Percentiles rank a stretch among this genome's conserved stretches.
These are phyloP conservation scores for Cystoderma amianthinum DNA, from an alignment of 768 basidiomycete genomes.

Conservation along the genomic window DNA sequence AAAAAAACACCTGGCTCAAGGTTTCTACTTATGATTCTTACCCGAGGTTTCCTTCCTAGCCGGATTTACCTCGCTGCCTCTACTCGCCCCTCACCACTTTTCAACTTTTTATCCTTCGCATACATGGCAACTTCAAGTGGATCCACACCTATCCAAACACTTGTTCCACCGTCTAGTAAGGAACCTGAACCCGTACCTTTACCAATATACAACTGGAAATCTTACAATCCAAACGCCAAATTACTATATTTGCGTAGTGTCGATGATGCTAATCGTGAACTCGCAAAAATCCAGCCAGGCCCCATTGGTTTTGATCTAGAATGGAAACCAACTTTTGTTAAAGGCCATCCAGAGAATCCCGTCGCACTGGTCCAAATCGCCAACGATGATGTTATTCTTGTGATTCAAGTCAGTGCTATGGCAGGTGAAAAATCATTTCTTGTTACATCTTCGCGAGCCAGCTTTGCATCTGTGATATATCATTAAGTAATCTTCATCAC, in stretches of 20 bases:
- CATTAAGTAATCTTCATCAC: no score
- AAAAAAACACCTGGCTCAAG: neutral
- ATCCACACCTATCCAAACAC: neutral
- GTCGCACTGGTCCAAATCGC: constrained; percentile 75
- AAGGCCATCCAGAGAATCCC: constrained; percentile 52
- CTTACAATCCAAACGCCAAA: constrained; percentile 19
- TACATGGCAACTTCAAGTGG: neutral
- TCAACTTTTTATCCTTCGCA: neutral
- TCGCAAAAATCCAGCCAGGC: constrained; percentile 19
- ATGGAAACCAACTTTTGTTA: constrained; percentile 61
- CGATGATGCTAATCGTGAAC: constrained; percentile 20
- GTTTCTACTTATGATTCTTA: neutral
- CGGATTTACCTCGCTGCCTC: neutral
- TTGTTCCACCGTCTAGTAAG: constrained; percentile 2
- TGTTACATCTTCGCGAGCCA: no score
- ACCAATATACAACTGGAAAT: constrained; percentile 28
- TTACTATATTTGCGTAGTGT: constrained; percentile 28
- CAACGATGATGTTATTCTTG: constrained; percentile 41
- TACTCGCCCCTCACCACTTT: neutral
- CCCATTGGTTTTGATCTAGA: constrained; percentile 71
- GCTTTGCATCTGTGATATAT: constrained; percentile 2
- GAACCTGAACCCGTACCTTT: constrained; percentile 13
- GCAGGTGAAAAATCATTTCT: constrained; percentile 23
- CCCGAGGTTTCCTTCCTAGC: neutral
- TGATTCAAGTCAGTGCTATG: constrained; percentile 66